phyloP scores from a whole-genome alignment of 148 eudicot species.

The Mesembryanthemum crystallinum region DNA sequence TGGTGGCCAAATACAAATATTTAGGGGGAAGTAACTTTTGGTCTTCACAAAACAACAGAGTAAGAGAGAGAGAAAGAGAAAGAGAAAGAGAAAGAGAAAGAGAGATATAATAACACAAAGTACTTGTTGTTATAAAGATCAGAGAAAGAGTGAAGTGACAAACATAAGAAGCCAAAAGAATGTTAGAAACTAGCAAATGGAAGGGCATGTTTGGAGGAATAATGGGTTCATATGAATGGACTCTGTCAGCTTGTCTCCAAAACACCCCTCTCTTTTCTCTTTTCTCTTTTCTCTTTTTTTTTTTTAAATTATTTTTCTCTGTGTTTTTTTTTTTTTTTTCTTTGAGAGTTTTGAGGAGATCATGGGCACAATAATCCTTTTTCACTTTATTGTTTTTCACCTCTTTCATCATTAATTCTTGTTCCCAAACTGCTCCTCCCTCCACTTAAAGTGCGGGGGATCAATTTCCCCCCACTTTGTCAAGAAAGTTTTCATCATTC shows the following conservation, averaged over 20 bases:
- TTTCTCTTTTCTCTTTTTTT: slow-evolving; percentile 18
- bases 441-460: slow-evolving; percentile 2
- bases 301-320: neutral
- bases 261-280: slow-evolving; percentile 7
- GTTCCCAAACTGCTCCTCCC: neutral
- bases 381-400: neutral
- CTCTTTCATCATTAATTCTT: slow-evolving; percentile 10
- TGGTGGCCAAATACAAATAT: slow-evolving; percentile 28
- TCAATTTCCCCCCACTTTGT: too few relatives aligned
- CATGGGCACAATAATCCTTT: neutral
- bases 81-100: too few relatives aligned
- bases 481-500: neutral
- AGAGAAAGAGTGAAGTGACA: slow-evolving; percentile 44
- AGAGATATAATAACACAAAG: slow-evolving; percentile 21
- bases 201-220: slow-evolving; percentile 73
- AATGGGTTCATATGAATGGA: slow-evolving; percentile 37
- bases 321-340: neutral
- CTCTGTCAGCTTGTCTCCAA: slow-evolving; percentile 46
- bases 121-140: neutral
- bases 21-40: slow-evolving; percentile 4
- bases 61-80: too few relatives aligned
- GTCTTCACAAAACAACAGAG: slow-evolving; percentile 5
- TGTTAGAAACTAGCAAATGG: slow-evolving; percentile 64
- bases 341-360: slow-evolving; percentile 10
- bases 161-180: slow-evolving; percentile 46